These are phyloP conservation scores for Theobroma cacao DNA, from an alignment of 345 rosid species.

Conservation along the genomic window DNA sequence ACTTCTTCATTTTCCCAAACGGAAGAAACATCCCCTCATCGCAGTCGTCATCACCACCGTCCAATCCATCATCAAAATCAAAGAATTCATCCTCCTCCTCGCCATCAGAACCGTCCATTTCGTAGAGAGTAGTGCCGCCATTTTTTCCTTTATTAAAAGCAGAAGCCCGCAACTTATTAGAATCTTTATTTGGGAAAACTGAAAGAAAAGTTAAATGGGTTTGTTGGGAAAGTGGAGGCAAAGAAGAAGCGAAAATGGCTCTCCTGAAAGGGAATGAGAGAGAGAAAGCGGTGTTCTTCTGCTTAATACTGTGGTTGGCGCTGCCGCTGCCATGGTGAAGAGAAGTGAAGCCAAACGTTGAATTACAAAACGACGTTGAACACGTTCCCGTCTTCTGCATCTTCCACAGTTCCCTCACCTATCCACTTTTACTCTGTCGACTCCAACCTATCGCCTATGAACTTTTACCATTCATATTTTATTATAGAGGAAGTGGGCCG, in stretches of 20 bases:
- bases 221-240: not conserved
- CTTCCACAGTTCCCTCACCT: not conserved
- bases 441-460: too few relatives aligned
- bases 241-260: not conserved
- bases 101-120: constrained; percentile 1
- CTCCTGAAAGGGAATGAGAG: not conserved
- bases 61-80: constrained; percentile 26
- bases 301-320: not conserved
- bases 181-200: not conserved
- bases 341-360: not conserved
- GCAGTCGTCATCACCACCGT: constrained; percentile 27
- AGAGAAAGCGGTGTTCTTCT: not conserved
- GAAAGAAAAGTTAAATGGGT: not conserved
- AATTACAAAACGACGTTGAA: not conserved
- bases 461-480: too few relatives aligned
- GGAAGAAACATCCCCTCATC: constrained; percentile 48
- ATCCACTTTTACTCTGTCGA: too few relatives aligned
- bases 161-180: not conserved
- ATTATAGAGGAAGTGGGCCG: too few relatives aligned
- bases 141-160: constrained; percentile 7
- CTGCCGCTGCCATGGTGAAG: not conserved
- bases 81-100: not conserved
- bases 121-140: not conserved
- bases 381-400: not conserved
- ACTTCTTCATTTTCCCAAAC: constrained; percentile 54